Percentiles rank a stretch among this genome's conserved stretches.
phyloP scores from a whole-genome alignment of 495 filamentous ascomycete genomes.

The Penicillium lagena region DNA sequence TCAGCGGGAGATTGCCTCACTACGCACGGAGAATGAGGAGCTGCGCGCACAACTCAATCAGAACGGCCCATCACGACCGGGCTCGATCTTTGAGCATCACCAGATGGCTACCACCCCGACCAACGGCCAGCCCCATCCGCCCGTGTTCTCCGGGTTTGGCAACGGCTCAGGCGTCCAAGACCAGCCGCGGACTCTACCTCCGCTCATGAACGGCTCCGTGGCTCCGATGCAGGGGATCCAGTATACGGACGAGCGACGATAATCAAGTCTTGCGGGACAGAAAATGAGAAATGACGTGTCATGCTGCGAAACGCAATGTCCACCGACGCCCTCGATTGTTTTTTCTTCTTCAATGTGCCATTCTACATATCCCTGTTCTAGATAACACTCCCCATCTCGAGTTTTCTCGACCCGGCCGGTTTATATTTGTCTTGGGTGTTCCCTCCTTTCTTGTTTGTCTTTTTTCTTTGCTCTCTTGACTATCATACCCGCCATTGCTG shows the following conservation, averaged over 20 bases:
- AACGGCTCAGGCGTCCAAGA: conserved; percentile 30
- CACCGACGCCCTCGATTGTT: conserved; percentile 6
- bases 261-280: conserved; percentile 5
- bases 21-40: conserved; percentile 47
- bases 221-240: conserved; percentile 55
- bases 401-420: neutral
- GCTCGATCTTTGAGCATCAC: conserved; percentile 36
- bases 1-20: too few species aligned
- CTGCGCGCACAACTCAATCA: conserved; percentile 40
- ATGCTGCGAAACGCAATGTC: conserved; percentile 14
- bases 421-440: conserved; percentile 1
- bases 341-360: conserved; percentile 11
- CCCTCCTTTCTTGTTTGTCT: neutral
- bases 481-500: conserved; percentile 21
- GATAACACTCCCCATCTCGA: neutral
- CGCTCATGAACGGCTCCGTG: conserved; percentile 42
- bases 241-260: conserved; percentile 47
- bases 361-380: conserved; percentile 20
- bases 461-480: conserved; percentile 4
- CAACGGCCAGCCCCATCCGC: conserved; percentile 29
- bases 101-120: conserved; percentile 27
- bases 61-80: conserved; percentile 35
- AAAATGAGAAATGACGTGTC: conserved; percentile 22
- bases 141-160: conserved; percentile 28
- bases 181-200: conserved; percentile 46